Base-by-base conservation (phyloP, 1,284 basidiomycete genomes). In the Earliella scabrosa region DNA sequence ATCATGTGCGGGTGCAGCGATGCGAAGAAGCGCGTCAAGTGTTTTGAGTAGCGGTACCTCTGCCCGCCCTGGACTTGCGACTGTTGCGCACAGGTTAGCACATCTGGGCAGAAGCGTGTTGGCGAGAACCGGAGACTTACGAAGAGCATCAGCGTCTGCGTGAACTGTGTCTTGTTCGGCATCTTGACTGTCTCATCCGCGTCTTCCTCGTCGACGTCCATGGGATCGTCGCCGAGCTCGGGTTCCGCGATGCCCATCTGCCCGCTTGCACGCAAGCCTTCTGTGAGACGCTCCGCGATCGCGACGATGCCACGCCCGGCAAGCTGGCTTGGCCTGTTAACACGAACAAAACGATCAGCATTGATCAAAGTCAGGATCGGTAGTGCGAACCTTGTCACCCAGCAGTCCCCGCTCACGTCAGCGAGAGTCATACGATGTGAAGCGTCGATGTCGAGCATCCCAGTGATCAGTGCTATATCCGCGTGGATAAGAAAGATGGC, bases 21-120 rank as follows among this genome's bases (percentile, higher is more conserved):
- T 0, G 86, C 80, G 67, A 91, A 92, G 75, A 92, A 92, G 0
- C 90, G 83, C 2, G 90, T 92, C n/a, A 92, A 78, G 52, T 85
- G 79, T 0, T 87, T 87, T 0, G 77, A 85, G 65, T 91, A 91
- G 8, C 85, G 80, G 65, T 90, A 90, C 7, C 85, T 79, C 21
- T 71, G 74, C 4, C 90, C 90, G 2, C 73, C 73, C 72, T 90
- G 88, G 0, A 89, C 90, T 78, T 92, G 90, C 0, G 89, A 88
- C 89, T 91, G 48, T 21, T 23, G n/a, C n/a, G n/a, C n/a, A n/a
- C n/a, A n/a, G n/a, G n/a, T n/a, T n/a, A n/a, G n/a, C n/a, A n/a
- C n/a, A n/a, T n/a, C n/a, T n/a, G n/a, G n/a, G n/a, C n/a, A n/a
- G n/a, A n/a, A n/a, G n/a, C n/a, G n/a, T n/a, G n/a, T n/a, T n/a